Base-by-base conservation (phyloP, 495 filamentous ascomycete species). In the Aspergillus asperescens region DNA sequence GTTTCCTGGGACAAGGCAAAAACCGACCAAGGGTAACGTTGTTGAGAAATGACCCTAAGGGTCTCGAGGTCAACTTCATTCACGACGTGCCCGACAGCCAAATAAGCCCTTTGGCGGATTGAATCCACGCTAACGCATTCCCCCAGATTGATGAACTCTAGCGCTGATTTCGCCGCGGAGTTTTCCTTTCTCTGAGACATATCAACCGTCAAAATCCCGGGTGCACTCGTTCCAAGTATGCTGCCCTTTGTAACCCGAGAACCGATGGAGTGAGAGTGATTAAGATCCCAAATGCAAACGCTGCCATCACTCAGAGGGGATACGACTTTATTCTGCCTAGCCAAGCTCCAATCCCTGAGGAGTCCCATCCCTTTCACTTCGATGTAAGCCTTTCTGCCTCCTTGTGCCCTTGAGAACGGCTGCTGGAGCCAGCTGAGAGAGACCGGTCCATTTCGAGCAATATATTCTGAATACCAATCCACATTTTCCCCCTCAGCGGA, bases 381-480 rank as follows among this genome's bases (percentile, higher is more conserved):
- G 28, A 81, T 74, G 5, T 77, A 73, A 51, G 85, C 80, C 22
- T 62, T 63, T 24, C 57, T 52, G 5, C 62, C 59, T 1, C 62
- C 55, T 6, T 64, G 58, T 5, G 61, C 60, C 16, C 55, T 55
- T 16, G 68, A 62, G 13, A 65, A 66, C 13, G 81, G 80, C 44
- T 81, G 75, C 58, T 88, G 80, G 40, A 92, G 72, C 90, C 90
- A 96, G 58, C 77, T 86, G 24, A 88, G 68, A 5, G 76, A 78
- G 24, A 90, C 77, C 0, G 87, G 84, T 0, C 80, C 89, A 71
- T 93, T 79, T 19, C 90, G 77, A 22, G 89, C 88, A 55, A 92
- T 86, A 64, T 88, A 96, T 67, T 96, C 90, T 44, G 85, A 81
- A 58, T 94, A 96, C 84, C 88, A 96, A 44, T 87, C 80, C 12